Evolutionary conservation across 129 eudicot genomes (phyloP), one percentile per base, ranked within the genome.

Genomic region (Centrapalus pauciflorus): DNA sequence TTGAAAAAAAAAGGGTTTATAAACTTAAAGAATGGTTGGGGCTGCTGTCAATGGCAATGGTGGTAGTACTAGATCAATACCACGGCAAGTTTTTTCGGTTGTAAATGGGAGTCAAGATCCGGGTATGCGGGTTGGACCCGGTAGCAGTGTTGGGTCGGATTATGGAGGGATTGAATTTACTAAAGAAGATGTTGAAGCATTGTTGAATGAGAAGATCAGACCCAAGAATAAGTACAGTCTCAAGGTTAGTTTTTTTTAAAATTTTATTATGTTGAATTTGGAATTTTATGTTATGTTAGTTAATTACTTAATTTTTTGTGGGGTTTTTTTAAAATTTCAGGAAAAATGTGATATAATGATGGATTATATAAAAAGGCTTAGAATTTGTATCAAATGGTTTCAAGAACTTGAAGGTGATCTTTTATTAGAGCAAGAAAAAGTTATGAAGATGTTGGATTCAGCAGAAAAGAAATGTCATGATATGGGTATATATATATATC

Each of bases 71-170:
- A n/a, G n/a, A n/a, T n/a, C n/a, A 34, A 43, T 66, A 10, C 43
- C 70, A 14, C 56, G 96, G 60, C 88, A 81, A 54, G 90, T 82
- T 14, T 70, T 87, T 21, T 76, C 90, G 4, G 88, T 77, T n/a
- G 90, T 85, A 1, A 91, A 91, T 76, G 97, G 88, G 12, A 80
- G 87, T n/a, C 96, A 82, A 60, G 91, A 92, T 73, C 84, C 79
- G 28, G 72, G 68, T 51, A 69, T 71, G 27, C 72, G 55, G 87
- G 84, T 76, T 48, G 84, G 79, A 25, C 79, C 88, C 25, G 83
- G 84, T 1, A 88, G 96, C 60, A 58, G 59, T 48, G 79, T 8
- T 0, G 87, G 86, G 19, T 93, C 96, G 19, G 95, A 89, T 43
- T 75, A 70, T 56, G 87, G 86, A 28, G 67, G 33, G 13, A 70